These are phyloP conservation scores for Globisporangium orthogonon DNA, from an alignment of 352 stramenopile genomes.

Conservation along the genomic window DNA sequence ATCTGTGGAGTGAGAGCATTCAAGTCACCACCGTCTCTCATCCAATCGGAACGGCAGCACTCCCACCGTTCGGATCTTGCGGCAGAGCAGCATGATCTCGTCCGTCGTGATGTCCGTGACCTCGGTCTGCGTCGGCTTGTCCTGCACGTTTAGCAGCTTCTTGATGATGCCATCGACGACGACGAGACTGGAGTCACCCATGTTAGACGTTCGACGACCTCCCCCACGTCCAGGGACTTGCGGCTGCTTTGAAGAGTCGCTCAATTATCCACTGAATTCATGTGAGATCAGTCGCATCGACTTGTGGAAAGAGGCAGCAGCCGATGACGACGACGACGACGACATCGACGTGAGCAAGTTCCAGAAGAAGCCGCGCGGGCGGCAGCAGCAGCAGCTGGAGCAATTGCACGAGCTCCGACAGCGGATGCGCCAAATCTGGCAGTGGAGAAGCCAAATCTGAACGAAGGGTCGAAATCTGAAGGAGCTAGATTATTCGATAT, in stretches of 20 bases:
- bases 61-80: constrained; percentile 60
- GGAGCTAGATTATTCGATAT: no score
- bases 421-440: no score
- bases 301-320: constrained; percentile 61
- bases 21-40: background rate
- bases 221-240: no score
- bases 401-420: no score
- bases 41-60: no score
- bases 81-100: constrained; percentile 72
- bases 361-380: constrained; percentile 62
- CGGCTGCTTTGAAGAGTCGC: no score
- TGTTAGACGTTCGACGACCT: constrained; percentile 1
- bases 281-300: constrained; percentile 97
- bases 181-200: constrained; percentile 47
- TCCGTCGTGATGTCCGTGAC: constrained; percentile 73
- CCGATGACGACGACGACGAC: constrained; percentile 46
- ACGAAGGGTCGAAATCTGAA: no score
- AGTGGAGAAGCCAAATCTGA: no score
- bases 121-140: constrained; percentile 52
- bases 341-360: constrained; percentile 67
- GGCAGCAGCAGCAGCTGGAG: constrained; percentile 10
- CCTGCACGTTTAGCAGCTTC: constrained; percentile 49
- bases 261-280: constrained; percentile 65
- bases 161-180: constrained; percentile 59
- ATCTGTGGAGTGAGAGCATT: constrained; percentile 14